Evolutionary conservation across 2,329 filamentous ascomycete genomes (phyloP).

Genomic region (Stromatinia cepivora): DNA sequence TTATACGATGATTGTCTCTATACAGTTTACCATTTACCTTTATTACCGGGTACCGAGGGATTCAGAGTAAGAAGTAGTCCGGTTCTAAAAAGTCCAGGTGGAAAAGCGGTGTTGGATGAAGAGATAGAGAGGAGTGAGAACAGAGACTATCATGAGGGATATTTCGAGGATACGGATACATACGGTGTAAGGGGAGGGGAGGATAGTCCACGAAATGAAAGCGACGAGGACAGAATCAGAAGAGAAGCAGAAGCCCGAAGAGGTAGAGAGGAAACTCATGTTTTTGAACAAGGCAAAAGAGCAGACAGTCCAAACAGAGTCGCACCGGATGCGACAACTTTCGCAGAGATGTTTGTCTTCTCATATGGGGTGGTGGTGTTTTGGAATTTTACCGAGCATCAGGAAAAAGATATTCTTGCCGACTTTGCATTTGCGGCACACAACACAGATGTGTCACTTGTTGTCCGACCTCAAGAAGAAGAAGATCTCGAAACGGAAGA

Average conservation of each 20-base stretch:
- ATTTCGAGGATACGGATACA: slow-evolving; percentile 70
- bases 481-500: slow-evolving; percentile 96
- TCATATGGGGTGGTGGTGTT: slow-evolving; percentile 97
- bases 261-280: slow-evolving; percentile 42
- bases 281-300: slow-evolving; percentile 44
- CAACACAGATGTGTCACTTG: slow-evolving; percentile 64
- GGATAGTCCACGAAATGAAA: slow-evolving; percentile 48
- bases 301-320: slow-evolving; percentile 58
- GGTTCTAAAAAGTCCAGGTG: slow-evolving; percentile 87
- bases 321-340: slow-evolving; percentile 70
- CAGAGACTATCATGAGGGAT: slow-evolving; percentile 87
- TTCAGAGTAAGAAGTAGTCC: slow-evolving; percentile 88
- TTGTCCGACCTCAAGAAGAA: slow-evolving; percentile 77
- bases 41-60: slow-evolving; percentile 82
- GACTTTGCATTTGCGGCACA: slow-evolving; percentile 86
- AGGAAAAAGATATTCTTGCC: slow-evolving; percentile 94
- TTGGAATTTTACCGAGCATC: slow-evolving; percentile 96
- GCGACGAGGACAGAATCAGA: slow-evolving; percentile 40
- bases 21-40: slow-evolving; percentile 87
- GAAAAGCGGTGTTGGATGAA: slow-evolving; percentile 88
- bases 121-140: slow-evolving; percentile 94
- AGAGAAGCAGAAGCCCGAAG: slow-evolving; percentile 40
- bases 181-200: slow-evolving; percentile 50
- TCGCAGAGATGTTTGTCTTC: slow-evolving; percentile 96
- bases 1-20: slow-evolving; percentile 98